These are phyloP conservation scores for Puya raimondii DNA, from an alignment of 176 grass and related monocot genomes.

Conservation along the genomic window DNA sequence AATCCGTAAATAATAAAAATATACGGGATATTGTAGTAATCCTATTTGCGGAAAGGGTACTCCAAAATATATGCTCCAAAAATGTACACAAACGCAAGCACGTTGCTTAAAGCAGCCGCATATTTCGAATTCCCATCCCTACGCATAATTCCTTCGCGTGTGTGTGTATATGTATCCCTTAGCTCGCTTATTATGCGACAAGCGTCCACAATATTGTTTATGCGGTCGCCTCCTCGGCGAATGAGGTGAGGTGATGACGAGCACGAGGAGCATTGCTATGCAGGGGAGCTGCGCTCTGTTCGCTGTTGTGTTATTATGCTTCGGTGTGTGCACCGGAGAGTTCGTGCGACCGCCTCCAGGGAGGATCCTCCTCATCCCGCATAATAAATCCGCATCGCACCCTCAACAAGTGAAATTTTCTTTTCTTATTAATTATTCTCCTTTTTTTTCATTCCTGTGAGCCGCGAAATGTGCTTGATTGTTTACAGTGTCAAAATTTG, in stretches of 20 bases:
- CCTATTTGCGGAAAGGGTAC: too few relatives aligned
- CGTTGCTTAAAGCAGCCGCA: too few relatives aligned
- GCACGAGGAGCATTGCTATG: slow-evolving; percentile 38
- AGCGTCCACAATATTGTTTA: neutral
- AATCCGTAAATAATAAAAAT: too few relatives aligned
- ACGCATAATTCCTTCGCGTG: too few relatives aligned
- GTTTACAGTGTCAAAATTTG: neutral
- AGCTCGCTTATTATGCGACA: too few relatives aligned
- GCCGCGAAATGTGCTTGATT: neutral
- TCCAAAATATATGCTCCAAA: too few relatives aligned
- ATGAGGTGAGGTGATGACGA: slow-evolving; percentile 17
- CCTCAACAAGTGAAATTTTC: slow-evolving; percentile 54
- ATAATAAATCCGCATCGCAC: slow-evolving; percentile 35
- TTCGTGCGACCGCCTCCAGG: slow-evolving; percentile 47
- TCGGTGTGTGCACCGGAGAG: slow-evolving; percentile 9
- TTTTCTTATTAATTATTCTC: neutral
- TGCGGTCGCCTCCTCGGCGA: neutral
- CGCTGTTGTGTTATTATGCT: slow-evolving; percentile 15
- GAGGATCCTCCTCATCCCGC: slow-evolving; percentile 38
- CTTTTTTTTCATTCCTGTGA: neutral
- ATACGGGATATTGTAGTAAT: too few relatives aligned
- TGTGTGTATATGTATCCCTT: too few relatives aligned
- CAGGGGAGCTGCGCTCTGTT: slow-evolving; percentile 36
- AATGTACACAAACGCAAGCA: too few relatives aligned
- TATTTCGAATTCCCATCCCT: too few relatives aligned